Evolutionary conservation across 2,329 filamentous ascomycete genomes (phyloP), one percentile per base, ranked within the genome.

Genomic region (Ceratocystis variospora): DNA sequence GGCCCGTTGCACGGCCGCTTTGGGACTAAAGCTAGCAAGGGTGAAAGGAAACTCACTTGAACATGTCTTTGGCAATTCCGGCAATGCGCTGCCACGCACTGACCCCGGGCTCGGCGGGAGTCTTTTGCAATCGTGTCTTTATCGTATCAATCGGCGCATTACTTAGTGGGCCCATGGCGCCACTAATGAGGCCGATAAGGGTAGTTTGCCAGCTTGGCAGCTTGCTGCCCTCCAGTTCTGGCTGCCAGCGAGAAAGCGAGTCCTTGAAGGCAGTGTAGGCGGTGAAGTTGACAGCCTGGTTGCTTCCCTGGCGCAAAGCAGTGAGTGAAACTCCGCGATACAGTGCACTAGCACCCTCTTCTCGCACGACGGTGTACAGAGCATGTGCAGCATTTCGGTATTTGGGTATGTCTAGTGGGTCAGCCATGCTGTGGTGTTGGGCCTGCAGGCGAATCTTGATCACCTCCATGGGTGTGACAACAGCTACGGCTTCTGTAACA

Each of bases 71-170:
- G 63, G 89, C 86, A 71, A 99, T 99, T 50, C 77, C 75, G 37
- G 83, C 80, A 71, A 99, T 96, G 68, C 94, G 81, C 67, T 83
- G 82, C 71, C 95, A 76, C 12, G 94, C 93, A 61, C 86, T 89
- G 73, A 92, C 87, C 17, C 93, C 92, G 4, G 86, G 83, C 76
- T 88, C 83, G 2, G 89, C 91, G 0, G 90, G 90, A 63, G 86
- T 94, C 78, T 90, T 94, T 76, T 99, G 94, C 75, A 99, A 78
- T 63, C 94, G 81, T 53, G 94, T 99, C 85, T 99, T 99, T 80
- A 99, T 97, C 48, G 94, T 99, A 74, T 99, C 94, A 74, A 99
- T 97, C 25, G 94, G 94, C 33, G 95, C 94, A 74, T 99, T 99
- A 71, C 89, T 94, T 73, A 99, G 83, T 4, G 94, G 94, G 0